Percentiles rank a stretch among this genome's conserved stretches.
phyloP scores from a whole-genome alignment of 2,329 filamentous ascomycete species.

The Colletotrichum sojae region DNA sequence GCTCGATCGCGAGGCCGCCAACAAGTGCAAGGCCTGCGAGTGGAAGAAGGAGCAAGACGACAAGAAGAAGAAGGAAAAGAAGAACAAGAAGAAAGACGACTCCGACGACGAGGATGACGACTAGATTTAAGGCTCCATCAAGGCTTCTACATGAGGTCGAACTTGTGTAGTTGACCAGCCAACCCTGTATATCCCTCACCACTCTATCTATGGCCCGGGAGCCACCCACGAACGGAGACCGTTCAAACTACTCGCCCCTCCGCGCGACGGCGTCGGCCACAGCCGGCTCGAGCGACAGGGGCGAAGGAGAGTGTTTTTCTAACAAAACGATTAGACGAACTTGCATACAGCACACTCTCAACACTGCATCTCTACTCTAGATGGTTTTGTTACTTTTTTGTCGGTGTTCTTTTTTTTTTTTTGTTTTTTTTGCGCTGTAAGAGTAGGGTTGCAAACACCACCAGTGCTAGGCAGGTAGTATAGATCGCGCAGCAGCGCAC shows the following conservation, averaged over 20 bases:
- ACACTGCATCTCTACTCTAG: constrained; percentile 40
- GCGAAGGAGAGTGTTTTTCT: constrained; percentile 3
- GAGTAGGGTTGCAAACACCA: constrained; percentile 33
- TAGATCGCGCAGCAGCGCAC: constrained; percentile 23
- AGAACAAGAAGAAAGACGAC: constrained; percentile 39
- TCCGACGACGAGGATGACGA: constrained; percentile 51
- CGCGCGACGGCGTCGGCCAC: neutral
- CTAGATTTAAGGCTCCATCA: constrained; percentile 5
- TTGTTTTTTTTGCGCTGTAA: constrained; percentile 30
- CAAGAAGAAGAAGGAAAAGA: constrained; percentile 45
- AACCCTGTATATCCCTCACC: neutral
- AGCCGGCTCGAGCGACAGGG: neutral
- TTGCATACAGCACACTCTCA: constrained; percentile 23
- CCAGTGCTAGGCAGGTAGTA: constrained; percentile 7
- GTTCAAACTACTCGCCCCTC: neutral
- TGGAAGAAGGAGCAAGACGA: constrained; percentile 65
- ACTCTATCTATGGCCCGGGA: neutral
- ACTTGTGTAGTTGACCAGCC: neutral
- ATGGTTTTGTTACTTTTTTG: constrained; percentile 11
- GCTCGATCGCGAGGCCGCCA: constrained; percentile 80
- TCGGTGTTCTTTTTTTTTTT: neutral
- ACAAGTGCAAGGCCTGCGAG: constrained; percentile 77
- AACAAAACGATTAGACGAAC: constrained; percentile 36
- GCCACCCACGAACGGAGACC: neutral
- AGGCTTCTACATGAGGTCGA: neutral